Evolutionary conservation across 73 alveolate genomes (phyloP).

Genomic region (Paramecium tetraurelia): DNA sequence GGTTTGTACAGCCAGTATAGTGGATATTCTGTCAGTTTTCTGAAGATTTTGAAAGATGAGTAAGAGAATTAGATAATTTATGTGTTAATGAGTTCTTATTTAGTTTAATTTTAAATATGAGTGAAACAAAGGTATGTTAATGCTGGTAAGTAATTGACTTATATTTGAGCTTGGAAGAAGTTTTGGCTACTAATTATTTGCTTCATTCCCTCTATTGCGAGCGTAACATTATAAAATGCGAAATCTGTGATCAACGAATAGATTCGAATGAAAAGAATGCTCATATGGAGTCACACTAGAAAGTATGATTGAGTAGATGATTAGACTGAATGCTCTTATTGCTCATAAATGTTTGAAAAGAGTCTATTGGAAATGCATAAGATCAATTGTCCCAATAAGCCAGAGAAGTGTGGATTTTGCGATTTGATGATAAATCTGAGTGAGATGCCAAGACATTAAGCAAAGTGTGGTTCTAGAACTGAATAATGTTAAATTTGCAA

Average conservation of each 20-base stretch:
- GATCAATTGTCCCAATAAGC: not conserved
- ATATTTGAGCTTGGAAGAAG: not conserved
- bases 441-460: not conserved
- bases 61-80: not conserved
- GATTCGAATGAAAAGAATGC: not conserved
- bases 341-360: not conserved
- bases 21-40: not conserved
- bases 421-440: not conserved
- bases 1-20: not conserved
- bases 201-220: constrained; percentile 27
- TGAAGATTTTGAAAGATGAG: not conserved
- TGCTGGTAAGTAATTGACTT: not conserved
- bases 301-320: not conserved
- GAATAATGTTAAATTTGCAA: not conserved
- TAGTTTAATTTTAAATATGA: not conserved
- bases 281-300: not conserved
- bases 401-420: not conserved
- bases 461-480: constrained; percentile 18
- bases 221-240: not conserved
- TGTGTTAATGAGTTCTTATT: not conserved
- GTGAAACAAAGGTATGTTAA: not conserved
- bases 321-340: not conserved
- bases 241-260: not conserved
- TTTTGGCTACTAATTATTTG: not conserved
- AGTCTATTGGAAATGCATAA: not conserved